Evolutionary conservation across 2,329 filamentous ascomycete species (phyloP).

Genomic region (Aspergillus phoenicis): DNA sequence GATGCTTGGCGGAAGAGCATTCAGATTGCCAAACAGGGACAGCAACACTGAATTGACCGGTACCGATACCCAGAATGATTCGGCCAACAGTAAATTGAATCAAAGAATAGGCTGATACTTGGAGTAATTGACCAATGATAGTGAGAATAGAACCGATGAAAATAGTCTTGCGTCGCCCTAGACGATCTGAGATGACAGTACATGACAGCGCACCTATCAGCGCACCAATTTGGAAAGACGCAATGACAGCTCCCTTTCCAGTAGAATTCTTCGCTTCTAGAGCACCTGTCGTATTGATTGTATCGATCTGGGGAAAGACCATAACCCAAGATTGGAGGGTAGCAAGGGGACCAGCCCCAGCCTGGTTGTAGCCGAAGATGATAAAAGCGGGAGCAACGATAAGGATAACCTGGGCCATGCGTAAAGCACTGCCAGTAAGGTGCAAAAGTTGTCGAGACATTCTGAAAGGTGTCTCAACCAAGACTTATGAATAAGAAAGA

Average conservation of each 20-base stretch:
- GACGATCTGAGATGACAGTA: slow-evolving; percentile 44
- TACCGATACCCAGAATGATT: slow-evolving; percentile 52
- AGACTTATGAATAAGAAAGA: too few relatives aligned
- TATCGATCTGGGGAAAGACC: slow-evolving; percentile 59
- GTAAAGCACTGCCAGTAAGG: slow-evolving; percentile 16
- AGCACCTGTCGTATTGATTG: slow-evolving; percentile 36
- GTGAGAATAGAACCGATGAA: slow-evolving; percentile 44
- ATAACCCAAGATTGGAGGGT: slow-evolving; percentile 39
- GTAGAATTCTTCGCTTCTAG: slow-evolving; percentile 26
- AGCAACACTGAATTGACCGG: slow-evolving; percentile 51
- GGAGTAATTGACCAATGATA: slow-evolving; percentile 37
- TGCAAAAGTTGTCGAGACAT: too few relatives aligned
- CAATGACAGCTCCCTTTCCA: slow-evolving; percentile 31
- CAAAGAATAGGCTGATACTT: slow-evolving; percentile 48
- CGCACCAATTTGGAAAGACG: slow-evolving; percentile 26
- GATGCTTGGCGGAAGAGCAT: slow-evolving; percentile 50
- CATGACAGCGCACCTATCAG: slow-evolving; percentile 26
- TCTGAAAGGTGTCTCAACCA: too few relatives aligned
- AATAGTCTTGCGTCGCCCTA: slow-evolving; percentile 52
- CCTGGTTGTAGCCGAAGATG: slow-evolving; percentile 32
- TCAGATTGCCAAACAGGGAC: slow-evolving; percentile 55
- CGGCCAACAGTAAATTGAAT: slow-evolving; percentile 52
- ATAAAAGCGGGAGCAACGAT: slow-evolving; percentile 29
- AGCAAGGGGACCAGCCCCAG: slow-evolving; percentile 26
- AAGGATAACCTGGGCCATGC: slow-evolving; percentile 25